Conservation (phyloP, 495 filamentous ascomycete genomes). For the Hypoxylon perforatum region DNA sequence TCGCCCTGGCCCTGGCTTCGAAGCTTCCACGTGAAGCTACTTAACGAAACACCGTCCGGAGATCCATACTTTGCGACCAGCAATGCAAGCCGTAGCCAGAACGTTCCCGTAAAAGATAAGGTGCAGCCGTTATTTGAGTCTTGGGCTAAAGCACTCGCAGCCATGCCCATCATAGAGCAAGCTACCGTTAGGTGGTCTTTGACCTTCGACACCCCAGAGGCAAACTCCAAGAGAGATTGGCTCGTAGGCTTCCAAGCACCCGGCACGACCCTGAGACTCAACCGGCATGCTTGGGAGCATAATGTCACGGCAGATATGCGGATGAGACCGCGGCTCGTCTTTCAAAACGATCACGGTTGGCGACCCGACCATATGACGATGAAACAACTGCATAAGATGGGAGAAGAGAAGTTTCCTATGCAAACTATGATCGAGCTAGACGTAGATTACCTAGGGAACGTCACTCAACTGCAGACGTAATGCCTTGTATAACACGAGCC, state of each 20-base stretch:
- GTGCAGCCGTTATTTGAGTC: constrained; percentile 10
- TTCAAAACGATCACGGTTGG: neutral
- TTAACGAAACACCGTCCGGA: neutral
- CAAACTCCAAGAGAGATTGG: neutral
- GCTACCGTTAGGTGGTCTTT: neutral
- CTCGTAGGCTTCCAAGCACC: neutral
- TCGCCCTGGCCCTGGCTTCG: neutral
- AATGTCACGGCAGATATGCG: too few relatives aligned
- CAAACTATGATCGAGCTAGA: neutral
- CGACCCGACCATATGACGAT: neutral
- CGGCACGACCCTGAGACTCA: neutral
- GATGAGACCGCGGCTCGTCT: neutral
- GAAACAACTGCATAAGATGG: neutral
- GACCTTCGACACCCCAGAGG: neutral
- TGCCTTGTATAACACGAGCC: too few relatives aligned
- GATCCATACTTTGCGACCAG: neutral
- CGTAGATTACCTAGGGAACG: neutral
- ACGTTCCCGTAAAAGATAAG: neutral
- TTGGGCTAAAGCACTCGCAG: constrained; percentile 8
- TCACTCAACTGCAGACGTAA: too few relatives aligned
- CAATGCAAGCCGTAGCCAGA: neutral
- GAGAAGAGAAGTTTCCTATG: neutral
- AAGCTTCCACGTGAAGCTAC: neutral
- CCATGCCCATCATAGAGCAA: constrained; percentile 1
- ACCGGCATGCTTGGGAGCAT: too few relatives aligned